phyloP scores from a whole-genome alignment of 2,329 filamentous ascomycete genomes.

The Fusarium succisae region DNA sequence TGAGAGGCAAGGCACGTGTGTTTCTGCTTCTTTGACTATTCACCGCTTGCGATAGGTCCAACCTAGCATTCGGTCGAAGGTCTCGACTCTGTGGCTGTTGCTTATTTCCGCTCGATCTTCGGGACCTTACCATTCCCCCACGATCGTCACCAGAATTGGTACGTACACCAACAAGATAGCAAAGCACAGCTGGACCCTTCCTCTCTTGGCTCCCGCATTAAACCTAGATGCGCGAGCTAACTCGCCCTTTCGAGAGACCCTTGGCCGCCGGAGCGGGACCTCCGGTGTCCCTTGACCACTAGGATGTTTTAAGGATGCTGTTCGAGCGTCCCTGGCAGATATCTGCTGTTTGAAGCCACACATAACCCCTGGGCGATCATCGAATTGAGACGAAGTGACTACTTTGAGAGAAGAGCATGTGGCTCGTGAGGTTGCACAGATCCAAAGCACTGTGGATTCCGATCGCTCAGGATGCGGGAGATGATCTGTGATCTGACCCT shows the following conservation, averaged over 20 bases:
- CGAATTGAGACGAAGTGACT: background rate
- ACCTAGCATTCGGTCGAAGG: background rate
- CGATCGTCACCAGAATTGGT: slow-evolving; percentile 3
- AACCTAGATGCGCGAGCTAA: background rate
- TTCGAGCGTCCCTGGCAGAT: background rate
- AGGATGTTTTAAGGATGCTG: slow-evolving; percentile 4
- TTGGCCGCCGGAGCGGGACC: slow-evolving; percentile 1
- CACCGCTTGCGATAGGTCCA: background rate
- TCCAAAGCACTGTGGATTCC: slow-evolving; percentile 17
- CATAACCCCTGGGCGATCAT: background rate
- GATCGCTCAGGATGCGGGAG: background rate
- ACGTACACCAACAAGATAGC: background rate
- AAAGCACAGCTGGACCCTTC: background rate
- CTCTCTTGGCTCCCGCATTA: background rate
- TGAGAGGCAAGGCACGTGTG: background rate
- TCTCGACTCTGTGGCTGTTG: background rate
- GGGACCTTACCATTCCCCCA: background rate
- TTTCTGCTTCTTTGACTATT: background rate
- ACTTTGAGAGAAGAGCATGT: background rate
- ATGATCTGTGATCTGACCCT: background rate
- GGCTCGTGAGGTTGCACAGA: slow-evolving; percentile 17
- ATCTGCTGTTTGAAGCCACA: background rate
- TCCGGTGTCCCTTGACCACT: background rate
- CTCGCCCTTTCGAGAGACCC: background rate
- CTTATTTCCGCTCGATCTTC: slow-evolving; percentile 17